Percentiles rank a stretch among this genome's conserved stretches.
phyloP scores from a whole-genome alignment of 768 basidiomycete genomes.

The Coprinopsis cinerea region DNA sequence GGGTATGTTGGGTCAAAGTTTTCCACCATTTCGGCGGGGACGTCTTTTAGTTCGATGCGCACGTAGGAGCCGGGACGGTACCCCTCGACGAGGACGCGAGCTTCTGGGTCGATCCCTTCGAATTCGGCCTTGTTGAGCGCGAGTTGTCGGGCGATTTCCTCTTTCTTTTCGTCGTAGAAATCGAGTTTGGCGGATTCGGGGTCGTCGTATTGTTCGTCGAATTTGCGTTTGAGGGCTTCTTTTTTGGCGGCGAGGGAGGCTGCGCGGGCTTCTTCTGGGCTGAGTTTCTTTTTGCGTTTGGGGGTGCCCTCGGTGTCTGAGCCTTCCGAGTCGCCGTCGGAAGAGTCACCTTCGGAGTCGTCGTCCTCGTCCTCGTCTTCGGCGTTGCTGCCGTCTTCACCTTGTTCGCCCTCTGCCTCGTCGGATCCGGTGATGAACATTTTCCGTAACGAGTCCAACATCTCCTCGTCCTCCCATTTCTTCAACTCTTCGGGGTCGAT shows the following conservation, averaged over 20 bases:
- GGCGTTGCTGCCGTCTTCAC: slow-evolving; percentile 36
- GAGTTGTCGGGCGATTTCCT: slow-evolving; percentile 82
- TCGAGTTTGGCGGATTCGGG: slow-evolving; percentile 72
- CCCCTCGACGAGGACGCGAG: slow-evolving; percentile 84
- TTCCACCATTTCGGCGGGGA: slow-evolving; percentile 89
- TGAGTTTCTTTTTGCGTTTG: no score
- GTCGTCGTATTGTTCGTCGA: slow-evolving; percentile 95
- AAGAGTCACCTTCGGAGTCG: slow-evolving; percentile 23
- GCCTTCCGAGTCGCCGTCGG: no score
- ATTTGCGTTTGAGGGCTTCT: slow-evolving; percentile 87
- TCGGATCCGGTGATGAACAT: slow-evolving; percentile 83
- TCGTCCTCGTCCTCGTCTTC: slow-evolving; percentile 24
- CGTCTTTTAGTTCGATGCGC: slow-evolving; percentile 77
- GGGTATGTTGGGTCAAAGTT: slow-evolving; percentile 91
- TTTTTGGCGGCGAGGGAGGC: slow-evolving; percentile 77
- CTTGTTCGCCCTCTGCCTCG: slow-evolving; percentile 36
- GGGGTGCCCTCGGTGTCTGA: no score
- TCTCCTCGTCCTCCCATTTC: slow-evolving; percentile 80
- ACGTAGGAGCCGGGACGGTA: slow-evolving; percentile 88
- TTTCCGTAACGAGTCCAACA: slow-evolving; percentile 79
- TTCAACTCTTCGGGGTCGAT: slow-evolving; percentile 46
- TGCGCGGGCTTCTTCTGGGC: slow-evolving; percentile 35
- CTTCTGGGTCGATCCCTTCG: slow-evolving; percentile 65
- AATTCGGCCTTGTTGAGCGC: slow-evolving; percentile 84
- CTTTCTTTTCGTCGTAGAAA: slow-evolving; percentile 90